Conservation (phyloP, 768 basidiomycete species). For the Serendipita vermifera region DNA sequence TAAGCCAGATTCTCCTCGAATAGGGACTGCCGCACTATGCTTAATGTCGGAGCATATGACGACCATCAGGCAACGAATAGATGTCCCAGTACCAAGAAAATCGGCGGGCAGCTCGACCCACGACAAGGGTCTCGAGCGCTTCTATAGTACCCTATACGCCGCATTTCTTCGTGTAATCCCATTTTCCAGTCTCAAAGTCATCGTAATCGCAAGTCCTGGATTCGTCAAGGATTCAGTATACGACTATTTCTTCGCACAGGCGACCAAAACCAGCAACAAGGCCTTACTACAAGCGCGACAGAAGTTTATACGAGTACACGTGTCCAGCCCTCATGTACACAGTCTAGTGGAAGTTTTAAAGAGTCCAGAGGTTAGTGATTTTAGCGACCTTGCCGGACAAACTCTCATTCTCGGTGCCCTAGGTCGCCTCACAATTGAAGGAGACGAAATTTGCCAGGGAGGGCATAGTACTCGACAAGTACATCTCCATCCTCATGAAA, state of each 20-base stretch:
- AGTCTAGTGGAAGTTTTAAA: slow-evolving; percentile 88
- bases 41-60: slow-evolving; percentile 96
- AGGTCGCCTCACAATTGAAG: slow-evolving; percentile 68
- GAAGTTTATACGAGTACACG: slow-evolving; percentile 82
- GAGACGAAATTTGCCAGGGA: slow-evolving; percentile 96
- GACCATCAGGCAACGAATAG: slow-evolving; percentile 77
- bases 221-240: slow-evolving; percentile 86
- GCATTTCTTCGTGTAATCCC: slow-evolving; percentile 86
- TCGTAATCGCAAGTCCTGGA: slow-evolving; percentile 94
- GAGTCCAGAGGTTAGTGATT: slow-evolving; percentile 66
- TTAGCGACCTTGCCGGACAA: neutral
- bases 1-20: neutral
- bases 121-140: slow-evolving; percentile 79
- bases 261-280: slow-evolving; percentile 70
- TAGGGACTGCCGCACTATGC: slow-evolving; percentile 82
- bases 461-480: slow-evolving; percentile 85
- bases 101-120: slow-evolving; percentile 69
- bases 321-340: slow-evolving; percentile 90
- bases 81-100: slow-evolving; percentile 82
- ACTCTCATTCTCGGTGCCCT: neutral
- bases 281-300: slow-evolving; percentile 59
- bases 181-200: slow-evolving; percentile 66
- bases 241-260: slow-evolving; percentile 73
- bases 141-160: slow-evolving; percentile 74
- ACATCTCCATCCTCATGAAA: slow-evolving; percentile 7